Evolutionary conservation across 768 basidiomycete species (phyloP), one percentile per base, ranked within the genome.

Genomic region (Leucosporidium yakuticum): DNA sequence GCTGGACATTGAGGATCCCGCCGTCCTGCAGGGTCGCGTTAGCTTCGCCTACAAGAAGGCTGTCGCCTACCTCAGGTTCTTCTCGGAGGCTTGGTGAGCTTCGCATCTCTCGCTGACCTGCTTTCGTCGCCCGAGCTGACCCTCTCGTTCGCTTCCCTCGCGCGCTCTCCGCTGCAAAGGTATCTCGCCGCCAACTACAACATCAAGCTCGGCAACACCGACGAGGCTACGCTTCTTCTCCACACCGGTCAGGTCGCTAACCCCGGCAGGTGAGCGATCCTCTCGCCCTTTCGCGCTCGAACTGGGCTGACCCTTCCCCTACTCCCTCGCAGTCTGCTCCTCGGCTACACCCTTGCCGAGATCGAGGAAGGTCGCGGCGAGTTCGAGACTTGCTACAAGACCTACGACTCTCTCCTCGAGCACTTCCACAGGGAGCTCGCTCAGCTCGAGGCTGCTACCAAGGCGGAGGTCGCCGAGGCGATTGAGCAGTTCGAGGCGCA

Each of bases 261-360:
- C 77, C 87, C 91, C 0, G 80, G 85, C 9, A 90, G 88, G 89
- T 88, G 63, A 31, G 81, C 6, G 19, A 20, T 20, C 14, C 14
- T 29, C 65, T 57, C 21, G 12, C 4, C 27, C 14, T 25, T 15
- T 2, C 49, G 27, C 50, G 23, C 15, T 15, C 50, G 5, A 9
- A 9, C 23, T n/a, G 11, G 21, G 29, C 27, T 29, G 32, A 56
- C 31, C 55, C 12, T 56, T 29, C 55, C 31, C 25, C 60, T 31
- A 1, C 17, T 21, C 15, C 21, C 27, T 25, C 31, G n/a, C 69
- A 96, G 94, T 76, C 91, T 89, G 77, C 83, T 96, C 6, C 82
- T 99, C n/a, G 90, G 87, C 51, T 97, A 91, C 78, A 89, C 93
- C 8, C 88, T 88, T 69, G 86, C 86, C 48, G 95, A 98, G 75